Evolutionary conservation across 169 alveolate species (phyloP), one percentile per base, ranked within the genome.

Genomic region (Neospora caninum): DNA sequence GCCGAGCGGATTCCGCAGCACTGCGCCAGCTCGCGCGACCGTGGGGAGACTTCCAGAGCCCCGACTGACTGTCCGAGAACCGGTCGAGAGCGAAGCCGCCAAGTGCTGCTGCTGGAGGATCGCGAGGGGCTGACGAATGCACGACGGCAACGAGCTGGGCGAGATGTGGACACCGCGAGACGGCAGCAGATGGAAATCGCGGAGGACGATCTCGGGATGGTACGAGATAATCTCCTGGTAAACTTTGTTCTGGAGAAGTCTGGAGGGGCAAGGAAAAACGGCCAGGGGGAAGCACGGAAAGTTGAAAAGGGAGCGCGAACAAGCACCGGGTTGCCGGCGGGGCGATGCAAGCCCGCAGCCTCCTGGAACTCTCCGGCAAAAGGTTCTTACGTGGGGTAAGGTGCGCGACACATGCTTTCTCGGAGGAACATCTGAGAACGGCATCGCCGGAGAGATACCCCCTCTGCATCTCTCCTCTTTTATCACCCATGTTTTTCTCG

Each of bases 221-320:
- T 97, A 97, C 70, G 95, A 95, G 80, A 97, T 93, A 42, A 97
- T 96, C 94, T 98, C 99, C 80, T 97, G 97, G 91, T 97, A 98
- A 34, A 98, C 97, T 93, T 96, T 95, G 70, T 96, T 96, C 93
- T 97, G 96, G 83, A 98, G 94, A 54, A 96, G 94, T 83, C 95
- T 93, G 91, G 7, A 42, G 20, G 34, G 45, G 34, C 91, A 27
- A 22, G 29, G 93, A 0, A 88, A n/a, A n/a, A n/a, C n/a, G n/a
- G n/a, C n/a, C n/a, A n/a, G n/a, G n/a, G n/a, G n/a, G n/a, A n/a
- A n/a, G n/a, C n/a, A n/a, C n/a, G n/a, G n/a, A n/a, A n/a, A n/a
- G n/a, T n/a, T n/a, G n/a, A n/a, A n/a, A n/a, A n/a, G n/a, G n/a
- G n/a, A n/a, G n/a, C n/a, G n/a, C n/a, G n/a, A n/a, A n/a, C n/a